Evolutionary conservation across 495 filamentous ascomycete genomes (phyloP), one percentile per base, ranked within the genome.

Genomic region (Clavariopsis aquatica): DNA sequence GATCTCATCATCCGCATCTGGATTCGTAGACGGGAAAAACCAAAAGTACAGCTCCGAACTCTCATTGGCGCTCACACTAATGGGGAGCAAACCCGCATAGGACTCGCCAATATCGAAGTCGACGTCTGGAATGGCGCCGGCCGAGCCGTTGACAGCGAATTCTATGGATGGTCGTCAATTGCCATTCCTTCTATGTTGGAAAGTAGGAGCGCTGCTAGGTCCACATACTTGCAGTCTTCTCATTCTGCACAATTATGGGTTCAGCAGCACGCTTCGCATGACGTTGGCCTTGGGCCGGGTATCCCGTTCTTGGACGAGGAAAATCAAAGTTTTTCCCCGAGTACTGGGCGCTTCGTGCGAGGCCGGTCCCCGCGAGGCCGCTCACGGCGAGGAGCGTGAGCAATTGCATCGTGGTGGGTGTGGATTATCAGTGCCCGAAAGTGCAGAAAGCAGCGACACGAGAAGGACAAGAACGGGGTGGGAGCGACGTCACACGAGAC

Each of bases 91-190:
- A 20, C 76, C 76, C 20, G 76, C 75, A 43, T 78, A 78, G 19
- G 64, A 71, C 64, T 78, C 76, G 49, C 76, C 76, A 53, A 78
- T 75, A 57, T 77, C 70, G 57, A 78, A 78, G 57, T 75, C 64
- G 15, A 78, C 76, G 27, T 76, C 68, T 1, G 76, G 76, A 19
- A 78, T 70, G 1, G 63, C 63, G 27, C 63, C 63, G 9, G 56
- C 72, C 1, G 71, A 69, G n/a, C 76, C 76, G 60, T 78, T 65
- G 12, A 78, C 76, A 10, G 60, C 68, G 54, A 71, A 78, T 41
- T 75, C 74, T 73, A 31, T 1, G 22, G 27, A 0, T n/a, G 22
- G 60, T 54, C 59, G 53, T 60, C 12, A 20, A 19, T n/a, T n/a
- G n/a, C n/a, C n/a, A n/a, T n/a, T n/a, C n/a, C n/a, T n/a, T n/a